Evolutionary conservation across 2,329 filamentous ascomycete species (phyloP), one percentile per base, ranked within the genome.

Genomic region (Apiospora malaysiana): DNA sequence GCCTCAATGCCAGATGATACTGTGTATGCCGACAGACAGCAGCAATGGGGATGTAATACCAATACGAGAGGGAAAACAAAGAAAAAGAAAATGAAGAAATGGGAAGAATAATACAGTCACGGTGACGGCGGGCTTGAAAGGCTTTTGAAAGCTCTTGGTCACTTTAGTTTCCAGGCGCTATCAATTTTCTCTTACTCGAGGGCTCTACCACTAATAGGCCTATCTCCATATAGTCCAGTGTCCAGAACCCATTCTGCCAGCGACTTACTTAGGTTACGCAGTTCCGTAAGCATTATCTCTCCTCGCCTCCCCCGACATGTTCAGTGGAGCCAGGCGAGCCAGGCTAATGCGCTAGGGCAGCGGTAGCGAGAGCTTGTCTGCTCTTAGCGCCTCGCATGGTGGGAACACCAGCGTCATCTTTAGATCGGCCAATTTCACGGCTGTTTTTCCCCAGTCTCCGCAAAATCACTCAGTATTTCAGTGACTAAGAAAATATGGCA

Each of bases 391-490:
- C 21, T 2, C 32, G 1, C n/a, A 40, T 1, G 40, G 56, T 63
- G 56, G 56, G 40, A n/a, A n/a, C 27, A 12, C 32, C 32, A 37
- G 56, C 56, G 56, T 63, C 56, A 63, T 63, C 21, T 63, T 40
- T 18, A 63, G 56, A 63, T 63, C 56, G 56, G 56, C 56, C 56
- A 63, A n/a, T 63, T 63, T 63, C 27, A 63, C 56, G 56, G 56
- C 32, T n/a, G 18, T n/a, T 63, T 40, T 63, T 63, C 56, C 56
- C 56, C 56, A 63, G 56, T 63, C 56, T 14, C 56, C 56, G 32
- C 56, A 37, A 59, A 59, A 59, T 16, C 25, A 37, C 27, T 27
- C 25, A 37, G 18, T 21, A 59, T 37, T 46, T 27, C 51, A 63
- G 56, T 63, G 56, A 63, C 56, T 37, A 63, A 63, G 40, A 32